phyloP scores from a whole-genome alignment of 306 rosid genomes.

The Rosa chinensis region DNA sequence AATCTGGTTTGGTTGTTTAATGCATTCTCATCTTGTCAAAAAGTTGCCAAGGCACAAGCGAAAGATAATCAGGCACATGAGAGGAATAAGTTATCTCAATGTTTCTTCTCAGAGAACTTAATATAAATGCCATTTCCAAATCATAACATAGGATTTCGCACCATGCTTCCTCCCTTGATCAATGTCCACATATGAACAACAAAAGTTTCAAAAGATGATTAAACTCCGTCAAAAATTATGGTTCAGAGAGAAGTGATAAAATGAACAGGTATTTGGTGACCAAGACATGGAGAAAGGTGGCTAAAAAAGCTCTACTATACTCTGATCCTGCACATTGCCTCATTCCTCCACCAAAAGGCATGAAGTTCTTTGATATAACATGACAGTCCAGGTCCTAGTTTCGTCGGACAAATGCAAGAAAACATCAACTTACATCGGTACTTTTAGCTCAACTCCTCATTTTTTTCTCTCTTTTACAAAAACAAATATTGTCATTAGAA shows the following conservation, averaged over 20 bases:
- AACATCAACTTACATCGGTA: too few relatives aligned
- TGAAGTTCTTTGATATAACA: conserved; percentile 32
- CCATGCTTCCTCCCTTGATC: conserved; percentile 23
- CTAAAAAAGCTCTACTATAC: conserved; percentile 25
- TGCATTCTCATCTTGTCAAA: too few relatives aligned
- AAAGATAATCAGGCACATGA: too few relatives aligned
- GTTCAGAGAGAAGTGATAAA: too few relatives aligned
- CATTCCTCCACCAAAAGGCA: conserved; percentile 45
- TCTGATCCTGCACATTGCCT: conserved; percentile 43
- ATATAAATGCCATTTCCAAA: conserved; percentile 31
- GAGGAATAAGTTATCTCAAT: neutral
- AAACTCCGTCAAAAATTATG: neutral
- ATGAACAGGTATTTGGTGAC: conserved; percentile 25
- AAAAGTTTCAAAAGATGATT: neutral
- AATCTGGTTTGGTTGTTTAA: too few relatives aligned
- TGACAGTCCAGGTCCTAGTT: conserved; percentile 19
- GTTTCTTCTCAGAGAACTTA: conserved; percentile 6
- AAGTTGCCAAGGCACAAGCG: too few relatives aligned
- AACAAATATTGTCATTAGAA: too few relatives aligned
- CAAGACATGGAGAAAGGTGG: conserved; percentile 16
- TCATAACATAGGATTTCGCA: conserved; percentile 20
- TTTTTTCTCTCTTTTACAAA: too few relatives aligned
- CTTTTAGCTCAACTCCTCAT: too few relatives aligned
- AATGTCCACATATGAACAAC: conserved; percentile 24
- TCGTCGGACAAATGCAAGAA: neutral